These are phyloP conservation scores for Beauveria medogensis DNA, from an alignment of 2,329 filamentous ascomycete genomes.

Conservation along the genomic window DNA sequence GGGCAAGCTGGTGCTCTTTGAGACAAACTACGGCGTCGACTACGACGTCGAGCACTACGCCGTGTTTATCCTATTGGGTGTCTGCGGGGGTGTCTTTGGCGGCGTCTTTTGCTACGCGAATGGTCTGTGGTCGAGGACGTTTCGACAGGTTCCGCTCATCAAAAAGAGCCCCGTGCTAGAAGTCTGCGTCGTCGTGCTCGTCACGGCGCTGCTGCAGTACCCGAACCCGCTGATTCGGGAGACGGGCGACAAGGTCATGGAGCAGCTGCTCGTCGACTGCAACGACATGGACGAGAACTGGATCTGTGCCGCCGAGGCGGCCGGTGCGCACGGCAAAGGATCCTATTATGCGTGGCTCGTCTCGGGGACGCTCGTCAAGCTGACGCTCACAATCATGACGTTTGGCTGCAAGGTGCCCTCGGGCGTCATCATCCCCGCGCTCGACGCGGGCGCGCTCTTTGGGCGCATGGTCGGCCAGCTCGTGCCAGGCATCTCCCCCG, in stretches of 20 bases:
- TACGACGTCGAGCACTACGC: constrained; percentile 94
- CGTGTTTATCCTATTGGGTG: constrained; percentile 77
- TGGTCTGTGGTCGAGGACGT: constrained; percentile 73
- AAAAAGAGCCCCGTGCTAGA: constrained; percentile 64
- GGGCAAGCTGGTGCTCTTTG: constrained; percentile 90
- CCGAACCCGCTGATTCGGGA: constrained; percentile 95
- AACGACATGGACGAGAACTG: constrained; percentile 73
- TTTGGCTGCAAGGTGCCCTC: constrained; percentile 93
- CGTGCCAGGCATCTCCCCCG: constrained; percentile 84
- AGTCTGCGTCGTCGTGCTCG: constrained; percentile 65
- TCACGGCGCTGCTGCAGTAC: constrained; percentile 87
- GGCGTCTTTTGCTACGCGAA: constrained; percentile 92
- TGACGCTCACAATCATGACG: constrained; percentile 77
- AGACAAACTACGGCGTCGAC: constrained; percentile 82
- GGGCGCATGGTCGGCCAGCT: constrained; percentile 84
- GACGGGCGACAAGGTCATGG: constrained; percentile 84
- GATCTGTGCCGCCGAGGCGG: constrained; percentile 77
- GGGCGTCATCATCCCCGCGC: constrained; percentile 89
- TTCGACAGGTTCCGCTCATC: constrained; percentile 55
- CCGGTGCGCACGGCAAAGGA: constrained; percentile 58
- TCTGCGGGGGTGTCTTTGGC: constrained; percentile 85
- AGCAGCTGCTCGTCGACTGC: constrained; percentile 87
- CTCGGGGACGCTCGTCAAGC: constrained; percentile 73
- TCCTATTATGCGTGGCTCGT: constrained; percentile 76
- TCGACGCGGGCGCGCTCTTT: constrained; percentile 87